phyloP scores from a whole-genome alignment of 75 land plant species.

The Ceratopteris richardii region DNA sequence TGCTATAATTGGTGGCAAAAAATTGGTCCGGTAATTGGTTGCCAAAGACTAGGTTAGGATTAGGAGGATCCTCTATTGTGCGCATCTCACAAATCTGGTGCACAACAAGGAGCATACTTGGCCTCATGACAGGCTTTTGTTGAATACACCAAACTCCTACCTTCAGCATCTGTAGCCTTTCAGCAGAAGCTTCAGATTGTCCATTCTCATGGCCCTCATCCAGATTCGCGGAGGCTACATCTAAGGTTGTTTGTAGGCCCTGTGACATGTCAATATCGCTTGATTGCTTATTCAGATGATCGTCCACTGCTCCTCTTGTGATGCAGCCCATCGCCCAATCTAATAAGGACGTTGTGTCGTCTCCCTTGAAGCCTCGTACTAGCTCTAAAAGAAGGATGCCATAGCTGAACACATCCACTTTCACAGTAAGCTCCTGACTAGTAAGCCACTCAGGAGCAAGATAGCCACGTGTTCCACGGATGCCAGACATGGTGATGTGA shows the following conservation, averaged over 20 bases:
- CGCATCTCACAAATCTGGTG: constrained; percentile 19
- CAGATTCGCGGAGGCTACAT: neutral
- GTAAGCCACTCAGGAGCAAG: constrained; percentile 19
- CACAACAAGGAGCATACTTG: constrained; percentile 28
- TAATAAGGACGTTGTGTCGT: neutral
- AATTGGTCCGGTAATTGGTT: too few species aligned
- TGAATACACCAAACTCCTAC: constrained; percentile 43
- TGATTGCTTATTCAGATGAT: neutral
- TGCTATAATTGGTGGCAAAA: too few species aligned
- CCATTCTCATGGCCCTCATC: constrained; percentile 13
- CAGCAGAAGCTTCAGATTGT: constrained; percentile 1
- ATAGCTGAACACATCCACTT: constrained; percentile 30
- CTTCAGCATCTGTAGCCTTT: constrained; percentile 19
- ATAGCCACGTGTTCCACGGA: constrained; percentile 24
- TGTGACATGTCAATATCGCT: neutral
- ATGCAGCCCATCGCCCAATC: constrained; percentile 3
- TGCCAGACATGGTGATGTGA: constrained; percentile 9
- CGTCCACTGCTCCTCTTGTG: constrained; percentile 4
- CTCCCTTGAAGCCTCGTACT: constrained; percentile 13
- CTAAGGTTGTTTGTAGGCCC: neutral
- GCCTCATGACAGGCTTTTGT: constrained; percentile 18
- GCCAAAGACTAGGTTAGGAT: too few species aligned
- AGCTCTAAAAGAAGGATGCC: constrained; percentile 29
- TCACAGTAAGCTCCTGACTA: constrained; percentile 17
- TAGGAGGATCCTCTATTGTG: neutral